These are phyloP conservation scores for Vicia villosa DNA, from an alignment of 306 rosid genomes.

Conservation along the genomic window DNA sequence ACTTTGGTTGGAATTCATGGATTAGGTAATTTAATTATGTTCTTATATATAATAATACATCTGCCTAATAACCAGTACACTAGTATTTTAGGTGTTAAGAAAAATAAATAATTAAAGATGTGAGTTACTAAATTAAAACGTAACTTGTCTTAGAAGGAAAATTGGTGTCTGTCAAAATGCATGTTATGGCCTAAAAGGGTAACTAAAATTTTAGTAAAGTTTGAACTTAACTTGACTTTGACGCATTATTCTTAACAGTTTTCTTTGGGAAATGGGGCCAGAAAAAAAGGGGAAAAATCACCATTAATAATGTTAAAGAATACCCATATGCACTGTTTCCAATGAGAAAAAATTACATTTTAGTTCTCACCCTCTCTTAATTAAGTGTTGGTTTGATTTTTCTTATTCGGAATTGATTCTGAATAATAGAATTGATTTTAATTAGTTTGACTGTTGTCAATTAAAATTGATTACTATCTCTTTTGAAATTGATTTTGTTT, in stretches of 20 bases:
- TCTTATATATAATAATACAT: not conserved
- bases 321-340: too few species aligned
- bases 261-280: not conserved
- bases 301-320: too few species aligned
- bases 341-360: too few species aligned
- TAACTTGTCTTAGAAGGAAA: slow-evolving; percentile 18
- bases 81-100: slow-evolving; percentile 1
- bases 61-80: slow-evolving; percentile 17
- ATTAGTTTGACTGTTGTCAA: too few species aligned
- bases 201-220: slow-evolving; percentile 8
- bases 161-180: not conserved
- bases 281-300: not conserved
- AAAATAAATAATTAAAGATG: not conserved
- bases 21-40: not conserved
- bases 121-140: not conserved
- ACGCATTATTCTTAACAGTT: not conserved
- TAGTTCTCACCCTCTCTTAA: too few species aligned
- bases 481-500: too few species aligned
- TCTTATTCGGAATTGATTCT: too few species aligned
- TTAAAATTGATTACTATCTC: too few species aligned
- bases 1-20: slow-evolving; percentile 1
- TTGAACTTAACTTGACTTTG: slow-evolving; percentile 25
- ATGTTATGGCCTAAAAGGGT: not conserved
- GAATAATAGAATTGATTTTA: too few species aligned
- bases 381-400: too few species aligned